A percentile compares a stretch with the other conserved stretches of the same genome.
Conservation (phyloP, 129 eudicot genomes). For the Silybum marianum region DNA sequence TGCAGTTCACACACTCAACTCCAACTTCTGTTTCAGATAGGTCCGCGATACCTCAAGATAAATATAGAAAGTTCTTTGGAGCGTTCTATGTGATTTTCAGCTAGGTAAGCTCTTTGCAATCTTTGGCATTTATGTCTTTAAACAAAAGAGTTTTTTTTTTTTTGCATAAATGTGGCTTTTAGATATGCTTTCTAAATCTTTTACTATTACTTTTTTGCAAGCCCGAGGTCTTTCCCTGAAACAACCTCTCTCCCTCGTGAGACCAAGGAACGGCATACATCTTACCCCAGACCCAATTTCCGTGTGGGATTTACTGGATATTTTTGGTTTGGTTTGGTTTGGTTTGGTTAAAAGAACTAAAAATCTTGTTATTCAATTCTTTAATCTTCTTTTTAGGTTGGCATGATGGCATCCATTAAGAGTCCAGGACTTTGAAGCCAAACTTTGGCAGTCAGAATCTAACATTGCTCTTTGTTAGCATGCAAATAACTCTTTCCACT, state of each 20-base stretch:
- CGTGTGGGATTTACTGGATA: too few relatives aligned
- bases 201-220: too few relatives aligned
- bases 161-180: too few relatives aligned
- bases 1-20: background rate
- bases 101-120: background rate
- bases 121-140: background rate
- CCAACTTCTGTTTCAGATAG: background rate
- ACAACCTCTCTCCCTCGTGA: too few relatives aligned
- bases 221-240: too few relatives aligned
- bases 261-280: too few relatives aligned
- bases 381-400: background rate
- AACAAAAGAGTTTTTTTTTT: too few relatives aligned
- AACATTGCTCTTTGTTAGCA: background rate
- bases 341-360: background rate
- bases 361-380: background rate
- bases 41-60: background rate
- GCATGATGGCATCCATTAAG: background rate
- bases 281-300: background rate
- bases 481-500: background rate
- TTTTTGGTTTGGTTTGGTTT: too few relatives aligned
- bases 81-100: background rate
- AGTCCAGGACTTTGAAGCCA: background rate
- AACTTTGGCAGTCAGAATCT: background rate
- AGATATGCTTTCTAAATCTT: too few relatives aligned
- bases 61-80: background rate